Evolutionary conservation across 306 rosid genomes (phyloP), one percentile per base, ranked within the genome.

Genomic region (Dicorynia guianensis): DNA sequence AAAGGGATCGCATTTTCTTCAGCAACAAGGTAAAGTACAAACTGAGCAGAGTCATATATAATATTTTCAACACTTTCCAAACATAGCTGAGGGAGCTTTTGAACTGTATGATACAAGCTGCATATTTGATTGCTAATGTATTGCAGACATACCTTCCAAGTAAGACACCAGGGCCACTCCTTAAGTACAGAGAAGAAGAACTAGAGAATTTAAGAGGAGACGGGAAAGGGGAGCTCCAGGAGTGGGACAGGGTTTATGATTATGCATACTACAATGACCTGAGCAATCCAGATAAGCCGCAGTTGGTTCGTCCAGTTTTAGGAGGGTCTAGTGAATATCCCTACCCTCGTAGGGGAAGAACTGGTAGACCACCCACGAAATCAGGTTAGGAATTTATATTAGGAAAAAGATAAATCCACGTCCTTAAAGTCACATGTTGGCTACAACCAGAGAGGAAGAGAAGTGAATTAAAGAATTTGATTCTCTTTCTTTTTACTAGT

Each of bases 161-260:
- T 78, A 88, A 91, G 25, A 93, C 98, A 14, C 98, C 97, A 3
- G 60, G 1, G 57, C 67, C 93, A 13, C 87, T 91, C 20, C 63
- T 74, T 17, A 89, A 87, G 82, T 80, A 80, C 55, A 85, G 96
- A 79, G 86, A 89, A 72, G 93, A 91, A 70, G 98, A 93, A 59
- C 76, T 93, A 3, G 77, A 60, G 46, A 82, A 39, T 62, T 66
- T 93, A 78, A 91, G 98, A 79, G 98, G 98, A 56, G 67, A 77
- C 79, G 93, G 91, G 70, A 84, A 3, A 17, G 88, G 83, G 39
- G 76, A 85, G 63, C 87, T 83, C 11, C 70, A 83, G 59, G 87
- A 85, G 70, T 89, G 98, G 93, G 96, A 93, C 10, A 91, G 97
- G 52, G 85, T 91, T 18, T 93, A 93, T 73, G 98, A 87, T 53